Conservation (phyloP, 495 filamentous ascomycete species). For the Apiosordaria backusii region DNA sequence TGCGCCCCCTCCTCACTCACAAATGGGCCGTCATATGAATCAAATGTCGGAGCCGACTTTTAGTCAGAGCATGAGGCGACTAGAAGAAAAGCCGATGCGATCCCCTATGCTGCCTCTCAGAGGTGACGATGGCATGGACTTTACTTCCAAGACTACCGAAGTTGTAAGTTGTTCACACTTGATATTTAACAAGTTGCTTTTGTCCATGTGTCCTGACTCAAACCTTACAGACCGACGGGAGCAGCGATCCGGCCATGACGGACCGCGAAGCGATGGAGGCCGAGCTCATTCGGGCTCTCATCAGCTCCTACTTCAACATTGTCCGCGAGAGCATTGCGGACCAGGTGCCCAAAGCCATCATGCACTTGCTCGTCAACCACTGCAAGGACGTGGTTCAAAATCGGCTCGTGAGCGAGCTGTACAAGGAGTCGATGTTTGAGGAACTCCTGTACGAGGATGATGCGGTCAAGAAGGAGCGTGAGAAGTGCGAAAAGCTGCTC, state of each 20-base stretch:
- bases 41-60: conserved; percentile 75
- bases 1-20: conserved; percentile 37
- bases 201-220: neutral
- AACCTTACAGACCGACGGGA: conserved; percentile 43
- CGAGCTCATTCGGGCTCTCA: conserved; percentile 91
- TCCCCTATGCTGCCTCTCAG: conserved; percentile 33
- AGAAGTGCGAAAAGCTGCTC: conserved; percentile 94
- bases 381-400: conserved; percentile 98
- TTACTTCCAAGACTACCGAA: conserved; percentile 26
- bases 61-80: conserved; percentile 75
- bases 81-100: conserved; percentile 58
- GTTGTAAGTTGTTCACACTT: conserved; percentile 53
- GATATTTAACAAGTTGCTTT: neutral
- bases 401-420: conserved; percentile 89
- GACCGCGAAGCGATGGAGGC: conserved; percentile 96
- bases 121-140: conserved; percentile 38
- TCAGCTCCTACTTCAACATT: conserved; percentile 97
- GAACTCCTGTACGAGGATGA: conserved; percentile 97
- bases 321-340: conserved; percentile 96
- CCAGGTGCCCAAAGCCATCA: conserved; percentile 96
- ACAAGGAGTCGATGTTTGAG: conserved; percentile 88
- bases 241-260: conserved; percentile 76
- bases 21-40: conserved; percentile 61
- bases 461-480: conserved; percentile 90
- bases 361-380: conserved; percentile 97